Evolutionary conservation across 1,139 yeast species (phyloP), one percentile per base, ranked within the genome.

Genomic region (Hyphopichia wangnamkhiaoensis): DNA sequence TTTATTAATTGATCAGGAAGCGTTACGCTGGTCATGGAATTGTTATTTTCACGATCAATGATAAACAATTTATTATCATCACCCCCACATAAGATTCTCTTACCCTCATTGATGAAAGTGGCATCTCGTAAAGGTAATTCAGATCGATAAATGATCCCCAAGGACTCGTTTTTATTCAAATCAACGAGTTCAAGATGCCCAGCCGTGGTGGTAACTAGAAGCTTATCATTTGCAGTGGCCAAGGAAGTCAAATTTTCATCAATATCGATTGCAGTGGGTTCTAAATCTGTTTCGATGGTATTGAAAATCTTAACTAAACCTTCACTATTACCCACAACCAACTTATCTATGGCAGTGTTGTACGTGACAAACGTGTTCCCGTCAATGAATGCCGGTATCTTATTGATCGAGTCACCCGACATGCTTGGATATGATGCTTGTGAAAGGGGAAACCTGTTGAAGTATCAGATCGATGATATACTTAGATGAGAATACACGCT

Each of bases 31-130:
- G 49, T 43, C 2, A 63, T 56, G 10, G 61, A 54, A 19, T 65
- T 64, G 31, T 71, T 70, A n/a, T 61, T 63, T 17, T 52, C 54
- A 14, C 76, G 52, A 44, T 79, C 82, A 3, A 86, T 65, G 2
- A 88, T 53, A 8, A 72, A 68, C 40, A 86, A 68, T 44, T 80
- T 79, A 38, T 77, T 74, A 45, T 86, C 94, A 52, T 88, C 94
- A 38, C 96, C 94, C 21, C 89, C 93, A 40, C 82, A 74, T 1
- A 87, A 78, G 3, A 80, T 66, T 63, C 85, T 74, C 37, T 77
- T 71, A 0, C 91, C 95, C 44, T 81, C 85, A 44, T 84, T 86
- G 33, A 87, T 79, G 56, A 85, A 80, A 14, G 65, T 65, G 4
- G 82, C 70, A 45, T 80, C 86, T 46, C 94, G 72, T 29, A 90